phyloP scores from a whole-genome alignment of 2,329 filamentous ascomycete genomes.

The Alternaria metachromatica region DNA sequence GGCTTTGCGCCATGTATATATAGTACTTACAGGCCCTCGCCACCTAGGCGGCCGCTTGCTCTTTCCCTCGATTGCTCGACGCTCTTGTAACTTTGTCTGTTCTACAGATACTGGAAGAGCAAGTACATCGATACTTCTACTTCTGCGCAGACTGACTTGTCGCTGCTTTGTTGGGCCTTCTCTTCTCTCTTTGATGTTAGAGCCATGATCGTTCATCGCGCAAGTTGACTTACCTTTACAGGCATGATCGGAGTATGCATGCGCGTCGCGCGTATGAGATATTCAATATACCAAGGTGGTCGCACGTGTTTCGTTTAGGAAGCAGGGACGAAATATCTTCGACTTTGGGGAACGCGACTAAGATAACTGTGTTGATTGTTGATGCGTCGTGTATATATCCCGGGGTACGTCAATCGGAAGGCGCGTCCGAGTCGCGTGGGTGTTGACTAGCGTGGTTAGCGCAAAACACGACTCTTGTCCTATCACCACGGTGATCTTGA shows the following conservation, averaged over 20 bases:
- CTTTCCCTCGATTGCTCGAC: conserved; percentile 2
- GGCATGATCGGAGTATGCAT: conserved; percentile 1
- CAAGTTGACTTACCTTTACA: conserved; percentile 2
- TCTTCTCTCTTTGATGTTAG: conserved; percentile 1
- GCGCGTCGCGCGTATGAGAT: background rate
- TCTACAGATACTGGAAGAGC: background rate
- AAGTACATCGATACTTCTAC: background rate
- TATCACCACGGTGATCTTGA: conserved; percentile 8
- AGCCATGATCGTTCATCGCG: background rate
- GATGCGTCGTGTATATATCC: conserved; percentile 7
- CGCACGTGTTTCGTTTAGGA: background rate
- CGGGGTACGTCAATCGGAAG: conserved; percentile 6
- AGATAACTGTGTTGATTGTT: conserved; percentile 4
- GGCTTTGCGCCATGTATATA: no score
- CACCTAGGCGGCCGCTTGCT: conserved; percentile 12
- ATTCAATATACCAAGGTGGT: background rate
- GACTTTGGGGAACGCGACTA: background rate
- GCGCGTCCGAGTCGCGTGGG: conserved; percentile 16
- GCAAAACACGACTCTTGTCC: conserved; percentile 8
- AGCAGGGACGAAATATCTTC: background rate
- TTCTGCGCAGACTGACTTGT: background rate
- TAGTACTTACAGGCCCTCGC: conserved; percentile 8
- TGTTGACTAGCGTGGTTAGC: conserved; percentile 16
- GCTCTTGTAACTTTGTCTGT: background rate
- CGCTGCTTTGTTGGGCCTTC: conserved; percentile 7